These are phyloP conservation scores for Zygnema cylindricum DNA, from an alignment of 139 green algal species.

Conservation along the genomic window DNA sequence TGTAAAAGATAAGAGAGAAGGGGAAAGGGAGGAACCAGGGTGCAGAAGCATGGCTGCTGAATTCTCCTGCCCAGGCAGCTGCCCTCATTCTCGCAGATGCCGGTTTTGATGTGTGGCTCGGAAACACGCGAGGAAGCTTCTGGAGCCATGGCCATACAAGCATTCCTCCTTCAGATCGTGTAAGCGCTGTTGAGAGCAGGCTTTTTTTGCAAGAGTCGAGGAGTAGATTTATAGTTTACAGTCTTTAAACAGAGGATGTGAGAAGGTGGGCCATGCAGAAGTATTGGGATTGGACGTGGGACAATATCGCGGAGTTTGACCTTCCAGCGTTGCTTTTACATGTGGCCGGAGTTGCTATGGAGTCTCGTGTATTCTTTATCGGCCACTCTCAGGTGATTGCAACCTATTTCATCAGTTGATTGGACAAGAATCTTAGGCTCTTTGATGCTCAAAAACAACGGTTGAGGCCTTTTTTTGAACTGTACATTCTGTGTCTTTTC, in stretches of 20 bases:
- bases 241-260: neutral
- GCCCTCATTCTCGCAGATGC: slow-evolving; percentile 52
- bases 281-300: slow-evolving; percentile 60
- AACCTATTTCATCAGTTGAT: too few species aligned
- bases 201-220: neutral
- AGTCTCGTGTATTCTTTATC: slow-evolving; percentile 37
- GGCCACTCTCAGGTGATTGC: slow-evolving; percentile 54
- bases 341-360: neutral
- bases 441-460: too few species aligned
- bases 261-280: slow-evolving; percentile 22
- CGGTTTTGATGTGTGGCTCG: slow-evolving; percentile 56
- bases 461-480: too few species aligned
- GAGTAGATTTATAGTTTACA: neutral
- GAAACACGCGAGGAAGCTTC: slow-evolving; percentile 28
- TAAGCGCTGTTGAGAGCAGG: neutral
- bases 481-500: too few species aligned
- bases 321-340: slow-evolving; percentile 47
- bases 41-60: slow-evolving; percentile 54
- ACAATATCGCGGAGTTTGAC: slow-evolving; percentile 50
- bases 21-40: slow-evolving; percentile 14
- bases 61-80: slow-evolving; percentile 44
- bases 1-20: too few species aligned
- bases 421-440: too few species aligned
- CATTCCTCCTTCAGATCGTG: neutral
- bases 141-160: slow-evolving; percentile 46